Conservation (phyloP, 768 basidiomycete species). For the Lentinus tigrinus region DNA sequence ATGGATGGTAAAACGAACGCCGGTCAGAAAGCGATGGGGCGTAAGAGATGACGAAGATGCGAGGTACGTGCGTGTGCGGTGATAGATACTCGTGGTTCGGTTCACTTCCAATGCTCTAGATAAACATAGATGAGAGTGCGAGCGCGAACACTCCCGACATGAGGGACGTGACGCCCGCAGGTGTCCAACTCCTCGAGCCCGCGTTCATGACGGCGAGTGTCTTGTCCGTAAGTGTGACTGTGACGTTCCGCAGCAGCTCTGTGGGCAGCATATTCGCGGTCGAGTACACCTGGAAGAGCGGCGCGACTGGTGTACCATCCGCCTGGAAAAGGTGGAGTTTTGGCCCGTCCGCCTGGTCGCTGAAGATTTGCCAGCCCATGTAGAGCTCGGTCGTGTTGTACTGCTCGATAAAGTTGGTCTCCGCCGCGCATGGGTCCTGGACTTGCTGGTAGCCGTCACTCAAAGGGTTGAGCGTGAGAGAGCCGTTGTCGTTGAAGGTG, state of each 20-base stretch:
- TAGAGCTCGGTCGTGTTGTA: conserved; percentile 80
- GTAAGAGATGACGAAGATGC: background rate
- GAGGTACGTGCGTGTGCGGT: background rate
- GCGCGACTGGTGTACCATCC: conserved; percentile 76
- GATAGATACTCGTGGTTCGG: background rate
- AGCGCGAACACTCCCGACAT: conserved; percentile 8
- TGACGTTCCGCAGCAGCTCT: conserved; percentile 55
- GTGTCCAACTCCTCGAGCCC: conserved; percentile 13
- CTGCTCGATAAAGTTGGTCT: conserved; percentile 81
- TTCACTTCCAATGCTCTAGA: conserved; percentile 1
- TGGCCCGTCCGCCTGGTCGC: conserved; percentile 57
- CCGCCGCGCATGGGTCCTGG: conserved; percentile 89
- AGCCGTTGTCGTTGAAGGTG: conserved; percentile 68
- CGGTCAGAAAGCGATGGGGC: background rate
- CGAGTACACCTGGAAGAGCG: conserved; percentile 61
- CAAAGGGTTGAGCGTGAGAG: conserved; percentile 70
- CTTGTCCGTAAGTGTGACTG: conserved; percentile 25
- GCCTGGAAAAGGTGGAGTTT: conserved; percentile 78
- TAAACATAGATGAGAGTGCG: conserved; percentile 9
- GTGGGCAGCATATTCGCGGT: conserved; percentile 90
- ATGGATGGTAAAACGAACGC: background rate
- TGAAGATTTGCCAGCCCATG: conserved; percentile 66
- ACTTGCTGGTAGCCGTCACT: conserved; percentile 93
- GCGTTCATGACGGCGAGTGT: conserved; percentile 2
- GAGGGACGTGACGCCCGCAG: conserved; percentile 3